Evolutionary conservation across 1,284 basidiomycete species (phyloP), one percentile per base, ranked within the genome.

Genomic region (Macrocystidia cucumis): DNA sequence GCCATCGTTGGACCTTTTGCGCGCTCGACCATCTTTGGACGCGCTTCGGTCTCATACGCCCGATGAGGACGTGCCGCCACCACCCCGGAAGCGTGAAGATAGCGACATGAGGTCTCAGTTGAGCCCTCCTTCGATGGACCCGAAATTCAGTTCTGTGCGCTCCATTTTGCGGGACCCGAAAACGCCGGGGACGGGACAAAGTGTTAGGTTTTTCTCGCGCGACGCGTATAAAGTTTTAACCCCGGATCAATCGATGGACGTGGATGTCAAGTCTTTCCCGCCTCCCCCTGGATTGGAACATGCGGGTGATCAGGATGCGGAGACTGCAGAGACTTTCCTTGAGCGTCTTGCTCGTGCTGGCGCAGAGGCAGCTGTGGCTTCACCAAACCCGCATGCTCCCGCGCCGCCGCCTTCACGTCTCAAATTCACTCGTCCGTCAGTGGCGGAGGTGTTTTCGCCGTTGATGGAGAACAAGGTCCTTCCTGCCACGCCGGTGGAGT

Each of bases 101-200:
- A 41, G 3, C 30, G 18, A 17, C 29, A 8, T 5, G 32, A 32
- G 13, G 19, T 36, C 19, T 37, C 41, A 9, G 50, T 52, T 14
- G 37, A 44, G 22, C 54, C 57, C 9, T 60, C 56, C 22, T 47
- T 44, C 30, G 39, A 35, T 24, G 62, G 61, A 23, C 43, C 42
- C 37, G 59, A 46, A 34, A 59, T 51, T 38, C 7, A 59, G 62
- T 26, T 80, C 78, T 11, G 59, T 81, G 3, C 71, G 80, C 16
- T 83, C 81, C 12, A 84, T 84, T 43, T 62, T 85, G 14, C 75
- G 78, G 23, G 74, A 78, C 40, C 69, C 67, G 5, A 76, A 77
- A 34, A 81, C 81, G 0, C 81, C 81, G n/a, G 77, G 73, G 2
- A 78, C 78, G 3, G 79, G 79, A 6, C 76, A 78, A 50, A 83